Percentiles rank a stretch among this genome's conserved stretches.
Evolutionary conservation across 805 yeast species (phyloP).

Genomic region (Metschnikowia koreensis): DNA sequence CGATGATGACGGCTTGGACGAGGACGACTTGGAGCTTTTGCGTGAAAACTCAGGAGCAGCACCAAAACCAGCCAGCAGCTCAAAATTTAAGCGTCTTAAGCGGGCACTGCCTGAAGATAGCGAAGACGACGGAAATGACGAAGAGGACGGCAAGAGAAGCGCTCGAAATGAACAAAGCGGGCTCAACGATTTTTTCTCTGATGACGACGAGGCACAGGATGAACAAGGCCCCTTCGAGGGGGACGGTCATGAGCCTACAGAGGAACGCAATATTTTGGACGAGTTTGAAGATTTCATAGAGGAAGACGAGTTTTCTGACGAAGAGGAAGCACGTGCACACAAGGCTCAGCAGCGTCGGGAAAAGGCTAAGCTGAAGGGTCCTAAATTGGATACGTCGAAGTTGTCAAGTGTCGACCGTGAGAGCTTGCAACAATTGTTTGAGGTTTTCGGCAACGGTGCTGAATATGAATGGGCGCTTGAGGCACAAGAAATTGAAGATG

Average conservation of each 20-base stretch:
- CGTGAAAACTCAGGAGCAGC: conserved; percentile 86
- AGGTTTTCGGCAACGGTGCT: conserved; percentile 94
- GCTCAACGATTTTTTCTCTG: conserved; percentile 70
- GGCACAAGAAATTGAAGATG: conserved; percentile 70
- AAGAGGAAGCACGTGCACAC: conserved; percentile 47
- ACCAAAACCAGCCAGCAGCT: conserved; percentile 32
- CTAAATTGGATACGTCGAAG: conserved; percentile 55
- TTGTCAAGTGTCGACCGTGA: conserved; percentile 76
- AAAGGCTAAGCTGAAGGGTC: conserved; percentile 33
- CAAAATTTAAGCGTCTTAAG: conserved; percentile 77
- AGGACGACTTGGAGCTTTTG: conserved; percentile 89
- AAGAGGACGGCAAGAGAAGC: conserved; percentile 4
- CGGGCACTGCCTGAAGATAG: conserved; percentile 49
- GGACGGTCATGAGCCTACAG: conserved; percentile 20
- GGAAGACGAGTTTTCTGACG: conserved; percentile 93
- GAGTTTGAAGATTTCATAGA: conserved; percentile 97
- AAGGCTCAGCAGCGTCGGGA: conserved; percentile 32
- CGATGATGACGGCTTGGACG: conserved; percentile 74
- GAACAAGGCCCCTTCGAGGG: conserved; percentile 21
- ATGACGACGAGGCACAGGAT: conserved; percentile 48
- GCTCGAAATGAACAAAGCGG: conserved; percentile 29
- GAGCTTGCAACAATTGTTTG: conserved; percentile 87
- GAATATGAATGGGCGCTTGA: conserved; percentile 98
- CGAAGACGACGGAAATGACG: conserved; percentile 29
- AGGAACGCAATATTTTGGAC: conserved; percentile 50